Evolutionary conservation across 257 asterid species (phyloP), one percentile per base, ranked within the genome.

Genomic region (Capsicum chinense): DNA sequence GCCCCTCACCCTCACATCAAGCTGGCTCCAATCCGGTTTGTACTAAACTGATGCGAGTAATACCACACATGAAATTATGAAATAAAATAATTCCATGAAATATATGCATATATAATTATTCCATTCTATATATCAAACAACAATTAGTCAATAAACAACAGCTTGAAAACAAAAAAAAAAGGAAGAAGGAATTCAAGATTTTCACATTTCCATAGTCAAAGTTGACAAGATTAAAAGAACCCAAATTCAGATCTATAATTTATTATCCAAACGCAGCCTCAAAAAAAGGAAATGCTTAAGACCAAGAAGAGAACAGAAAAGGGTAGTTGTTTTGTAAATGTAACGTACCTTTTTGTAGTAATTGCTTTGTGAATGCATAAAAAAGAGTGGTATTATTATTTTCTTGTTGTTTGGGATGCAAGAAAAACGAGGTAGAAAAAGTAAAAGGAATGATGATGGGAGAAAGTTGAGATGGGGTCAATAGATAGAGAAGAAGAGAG

Each of bases 11-110:
- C 1, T 21, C 0, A 0, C 21, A 5, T 0, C 4, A 9, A 0
- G 10, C 26, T 0, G 0, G 0, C 33, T 69, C 79, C 1, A 0
- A 0, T 4, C 5, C 42, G 2, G 5, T 39, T 4, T 39, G 42
- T 39, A 39, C 42, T 39, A 39, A 39, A 2, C 2, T 39, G 42
- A 4, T 39, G 42, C 33, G 13, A 50, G 4, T 44, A 44, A 5
- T 44, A 44, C 6, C 7, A 1, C 48, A 39, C 5, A 44, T 44
- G 7, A 44, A 50, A 50, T 2, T 2, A 13, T 7, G 56, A 7
- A 6, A 44, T 44, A 44, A 44, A 44, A 44, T 44, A 44, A 5
- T 48, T 19, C 59, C 21, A 57, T 2, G 16, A 19, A 15, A 17
- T 15, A 16, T 1, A 1, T 4, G 6, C 48, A 44, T 6, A 44